A percentile compares a stretch with the other conserved stretches of the same genome.
These are phyloP conservation scores for Trichophyton schoenleinii DNA, from an alignment of 2,329 filamentous ascomycete species.

Conservation along the genomic window DNA sequence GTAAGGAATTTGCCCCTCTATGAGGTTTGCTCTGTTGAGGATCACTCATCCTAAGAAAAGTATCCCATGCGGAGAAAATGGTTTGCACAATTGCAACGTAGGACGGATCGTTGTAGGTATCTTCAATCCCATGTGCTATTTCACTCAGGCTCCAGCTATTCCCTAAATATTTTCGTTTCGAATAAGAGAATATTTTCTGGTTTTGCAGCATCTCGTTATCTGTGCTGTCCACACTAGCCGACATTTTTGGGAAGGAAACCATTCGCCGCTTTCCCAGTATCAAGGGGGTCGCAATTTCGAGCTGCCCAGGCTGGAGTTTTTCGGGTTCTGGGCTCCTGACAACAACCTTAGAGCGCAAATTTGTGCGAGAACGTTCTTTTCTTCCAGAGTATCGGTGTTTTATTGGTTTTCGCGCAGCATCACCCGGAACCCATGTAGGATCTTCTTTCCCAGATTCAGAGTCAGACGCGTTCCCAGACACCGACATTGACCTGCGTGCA, in stretches of 20 bases:
- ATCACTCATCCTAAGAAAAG: slow-evolving; percentile 27
- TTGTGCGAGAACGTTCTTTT: slow-evolving; percentile 15
- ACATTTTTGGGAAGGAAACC: background rate
- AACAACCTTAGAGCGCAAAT: slow-evolving; percentile 19
- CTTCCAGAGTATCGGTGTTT: slow-evolving; percentile 28
- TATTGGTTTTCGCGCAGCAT: slow-evolving; percentile 22
- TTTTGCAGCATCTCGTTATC: background rate
- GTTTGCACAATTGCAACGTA: slow-evolving; percentile 26
- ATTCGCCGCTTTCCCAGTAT: slow-evolving; percentile 23
- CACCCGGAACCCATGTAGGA: slow-evolving; percentile 30
- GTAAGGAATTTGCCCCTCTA: slow-evolving; percentile 25
- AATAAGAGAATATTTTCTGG: background rate
- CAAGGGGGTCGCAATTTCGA: slow-evolving; percentile 31
- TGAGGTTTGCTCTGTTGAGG: slow-evolving; percentile 6
- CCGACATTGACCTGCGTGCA: slow-evolving; percentile 10
- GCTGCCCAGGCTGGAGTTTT: slow-evolving; percentile 28
- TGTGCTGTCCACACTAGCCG: background rate
- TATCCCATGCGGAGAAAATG: slow-evolving; percentile 25
- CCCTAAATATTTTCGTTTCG: background rate
- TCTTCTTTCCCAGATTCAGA: slow-evolving; percentile 28
- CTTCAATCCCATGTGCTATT: slow-evolving; percentile 22
- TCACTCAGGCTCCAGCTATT: slow-evolving; percentile 15
- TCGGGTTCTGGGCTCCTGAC: slow-evolving; percentile 26
- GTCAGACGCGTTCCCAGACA: slow-evolving; percentile 12
- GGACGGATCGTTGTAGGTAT: slow-evolving; percentile 14